Evolutionary conservation across 2,329 filamentous ascomycete species (phyloP), one percentile per base, ranked within the genome.

Genomic region (Aspergillus transmontanensis): DNA sequence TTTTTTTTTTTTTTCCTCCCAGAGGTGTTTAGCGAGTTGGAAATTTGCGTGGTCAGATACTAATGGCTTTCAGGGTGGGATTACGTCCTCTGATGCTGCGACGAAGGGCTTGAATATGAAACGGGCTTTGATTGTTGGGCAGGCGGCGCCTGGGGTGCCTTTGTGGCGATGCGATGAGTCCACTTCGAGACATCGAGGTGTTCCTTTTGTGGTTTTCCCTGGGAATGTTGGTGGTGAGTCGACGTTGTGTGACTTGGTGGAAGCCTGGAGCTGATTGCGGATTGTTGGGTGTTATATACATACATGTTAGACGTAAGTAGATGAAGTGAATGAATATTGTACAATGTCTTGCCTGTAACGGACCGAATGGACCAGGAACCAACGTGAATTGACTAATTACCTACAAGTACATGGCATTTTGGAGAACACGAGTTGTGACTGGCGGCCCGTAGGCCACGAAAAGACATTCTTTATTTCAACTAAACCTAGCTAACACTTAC

Each of bases 201-300:
- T 87, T 12, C 84, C 84, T 0, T 87, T 85, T 69, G 82, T 87
- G 2, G 85, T 87, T 0, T 87, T 87, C 58, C 86, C 85, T 0
- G 85, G 85, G 0, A 87, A 87, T 72, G 85, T 87, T 2, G 86
- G 85, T 1, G 77, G 75, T n/a, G 79, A 82, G 23, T 73, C 78
- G 43, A 83, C 83, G 1, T 69, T 86, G 41, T 78, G 75, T 55
- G 79, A 84, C 6, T 65, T 85, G 21, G 83, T 85, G 12, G 74
- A 75, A 60, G 72, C 74, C 3, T 81, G 80, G 79, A 69, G 65
- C 55, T 74, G 41, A 58, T 30, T 30, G 46, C 14, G 34, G 14
- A 19, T 43, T 23, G 9, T 11, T 53, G 19, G 51, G 45, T n/a
- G 43, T 28, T 28, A 28, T 14, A 19, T 36, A 57, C 28, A 54